A percentile compares a stretch with the other conserved stretches of the same genome.
phyloP scores from a whole-genome alignment of 164 flowering plant genomes.

The Tetracentron sinense region DNA sequence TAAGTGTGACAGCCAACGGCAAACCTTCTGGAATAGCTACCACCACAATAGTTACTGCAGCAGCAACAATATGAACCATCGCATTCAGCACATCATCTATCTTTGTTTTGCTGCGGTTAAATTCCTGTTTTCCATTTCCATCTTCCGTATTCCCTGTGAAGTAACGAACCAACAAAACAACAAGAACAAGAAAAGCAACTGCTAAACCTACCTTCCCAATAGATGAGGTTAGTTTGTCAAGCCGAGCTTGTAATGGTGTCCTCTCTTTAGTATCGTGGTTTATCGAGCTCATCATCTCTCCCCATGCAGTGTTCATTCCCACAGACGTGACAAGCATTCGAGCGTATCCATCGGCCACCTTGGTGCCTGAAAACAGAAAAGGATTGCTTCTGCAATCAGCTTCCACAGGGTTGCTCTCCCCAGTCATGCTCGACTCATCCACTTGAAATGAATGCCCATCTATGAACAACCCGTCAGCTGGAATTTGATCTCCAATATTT shows the following conservation, averaged over 20 bases:
- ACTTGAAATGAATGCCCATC: constrained; percentile 40
- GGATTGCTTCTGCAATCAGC: constrained; percentile 20
- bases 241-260: constrained; percentile 59
- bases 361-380: constrained; percentile 36
- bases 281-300: constrained; percentile 59
- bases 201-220: constrained; percentile 53
- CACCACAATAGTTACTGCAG: constrained; percentile 40
- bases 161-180: constrained; percentile 29
- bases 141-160: constrained; percentile 36
- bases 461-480: constrained; percentile 51
- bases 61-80: constrained; percentile 25
- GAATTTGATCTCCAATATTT: constrained; percentile 52
- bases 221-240: constrained; percentile 48
- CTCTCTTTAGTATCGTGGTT: constrained; percentile 32
- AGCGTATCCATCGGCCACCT: constrained; percentile 44
- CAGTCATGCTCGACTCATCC: constrained; percentile 52
- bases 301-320: constrained; percentile 40
- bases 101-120: constrained; percentile 32
- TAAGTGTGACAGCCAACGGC: constrained; percentile 36
- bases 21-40: constrained; percentile 44
- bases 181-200: constrained; percentile 44
- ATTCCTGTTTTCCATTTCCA: constrained; percentile 42
- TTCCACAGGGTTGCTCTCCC: constrained; percentile 37
- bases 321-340: constrained; percentile 48
- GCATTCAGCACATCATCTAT: constrained; percentile 29